Conservation (phyloP, 495 filamentous ascomycete species). For the Neurospora intermedia region DNA sequence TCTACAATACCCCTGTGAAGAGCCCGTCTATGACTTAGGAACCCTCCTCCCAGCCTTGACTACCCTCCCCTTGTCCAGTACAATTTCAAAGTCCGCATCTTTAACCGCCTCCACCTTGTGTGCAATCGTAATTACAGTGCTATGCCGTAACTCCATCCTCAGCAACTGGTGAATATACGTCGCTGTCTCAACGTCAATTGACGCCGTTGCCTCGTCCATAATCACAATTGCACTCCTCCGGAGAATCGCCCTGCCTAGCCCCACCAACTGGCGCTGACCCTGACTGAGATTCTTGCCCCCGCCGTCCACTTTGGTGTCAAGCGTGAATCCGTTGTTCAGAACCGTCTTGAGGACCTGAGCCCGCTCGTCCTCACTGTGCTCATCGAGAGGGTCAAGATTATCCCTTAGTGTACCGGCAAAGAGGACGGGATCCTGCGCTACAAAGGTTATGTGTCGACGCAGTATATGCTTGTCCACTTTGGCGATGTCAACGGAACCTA, state of each 20-base stretch:
- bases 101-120: conserved; percentile 74
- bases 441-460: conserved; percentile 45
- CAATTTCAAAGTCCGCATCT: conserved; percentile 62
- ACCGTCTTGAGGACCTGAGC: conserved; percentile 34
- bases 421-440: conserved; percentile 53
- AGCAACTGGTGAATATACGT: conserved; percentile 65
- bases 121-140: conserved; percentile 80
- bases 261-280: conserved; percentile 50
- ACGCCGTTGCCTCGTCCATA: conserved; percentile 77
- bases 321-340: conserved; percentile 27
- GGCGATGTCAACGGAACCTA: conserved; percentile 43
- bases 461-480: conserved; percentile 42
- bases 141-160: conserved; percentile 60
- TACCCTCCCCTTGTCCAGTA: conserved; percentile 54
- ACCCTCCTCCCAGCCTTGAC: conserved; percentile 19
- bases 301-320: conserved; percentile 38
- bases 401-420: conserved; percentile 46
- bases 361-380: conserved; percentile 37
- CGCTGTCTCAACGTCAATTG: conserved; percentile 71
- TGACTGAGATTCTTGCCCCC: conserved; percentile 53
- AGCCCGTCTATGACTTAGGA: not conserved
- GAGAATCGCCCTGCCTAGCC: conserved; percentile 48
- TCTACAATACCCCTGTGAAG: no score
- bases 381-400: conserved; percentile 43
- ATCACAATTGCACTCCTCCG: conserved; percentile 49